Percentiles rank a stretch among this genome's conserved stretches.
phyloP scores from a whole-genome alignment of 208 protist species.

The Cochliopodium minus region DNA sequence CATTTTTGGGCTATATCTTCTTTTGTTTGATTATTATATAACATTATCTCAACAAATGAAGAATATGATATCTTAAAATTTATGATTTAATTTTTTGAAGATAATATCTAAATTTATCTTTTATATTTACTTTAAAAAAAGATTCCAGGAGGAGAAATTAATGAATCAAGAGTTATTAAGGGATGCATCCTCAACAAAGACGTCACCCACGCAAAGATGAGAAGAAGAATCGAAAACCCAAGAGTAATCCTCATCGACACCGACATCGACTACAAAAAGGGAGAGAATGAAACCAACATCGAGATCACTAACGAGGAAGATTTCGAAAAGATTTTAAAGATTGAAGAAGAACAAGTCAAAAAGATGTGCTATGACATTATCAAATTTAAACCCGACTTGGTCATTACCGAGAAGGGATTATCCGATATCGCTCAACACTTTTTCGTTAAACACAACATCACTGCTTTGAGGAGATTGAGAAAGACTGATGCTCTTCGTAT shows the following conservation, averaged over 20 bases:
- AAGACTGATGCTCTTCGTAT: slow-evolving; percentile 99
- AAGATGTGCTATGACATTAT: slow-evolving; percentile 89
- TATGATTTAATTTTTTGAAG: not conserved
- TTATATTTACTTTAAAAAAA: slow-evolving; percentile 25
- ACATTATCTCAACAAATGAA: not conserved
- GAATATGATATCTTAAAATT: not conserved
- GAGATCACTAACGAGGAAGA: slow-evolving; percentile 90
- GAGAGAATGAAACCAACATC: slow-evolving; percentile 89
- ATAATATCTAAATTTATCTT: not conserved
- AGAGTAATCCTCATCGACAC: slow-evolving; percentile 94
- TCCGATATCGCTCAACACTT: slow-evolving; percentile 95
- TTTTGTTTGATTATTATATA: no score
- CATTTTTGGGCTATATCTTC: no score
- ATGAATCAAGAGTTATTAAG: slow-evolving; percentile 86
- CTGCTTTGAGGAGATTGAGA: slow-evolving; percentile 84
- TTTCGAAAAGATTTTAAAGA: slow-evolving; percentile 81
- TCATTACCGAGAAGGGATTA: slow-evolving; percentile 98
- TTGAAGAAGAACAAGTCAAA: slow-evolving; percentile 96
- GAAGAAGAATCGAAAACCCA: slow-evolving; percentile 85
- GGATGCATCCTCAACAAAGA: slow-evolving; percentile 99
- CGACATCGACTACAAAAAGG: slow-evolving; percentile 98
- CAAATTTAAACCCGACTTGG: slow-evolving; percentile 91
- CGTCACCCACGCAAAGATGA: slow-evolving; percentile 96
- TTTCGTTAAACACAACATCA: slow-evolving; percentile 87
- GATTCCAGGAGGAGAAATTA: slow-evolving; percentile 94